Evolutionary conservation across 495 filamentous ascomycete species (phyloP).

Genomic region (Ramalina peruviana): DNA sequence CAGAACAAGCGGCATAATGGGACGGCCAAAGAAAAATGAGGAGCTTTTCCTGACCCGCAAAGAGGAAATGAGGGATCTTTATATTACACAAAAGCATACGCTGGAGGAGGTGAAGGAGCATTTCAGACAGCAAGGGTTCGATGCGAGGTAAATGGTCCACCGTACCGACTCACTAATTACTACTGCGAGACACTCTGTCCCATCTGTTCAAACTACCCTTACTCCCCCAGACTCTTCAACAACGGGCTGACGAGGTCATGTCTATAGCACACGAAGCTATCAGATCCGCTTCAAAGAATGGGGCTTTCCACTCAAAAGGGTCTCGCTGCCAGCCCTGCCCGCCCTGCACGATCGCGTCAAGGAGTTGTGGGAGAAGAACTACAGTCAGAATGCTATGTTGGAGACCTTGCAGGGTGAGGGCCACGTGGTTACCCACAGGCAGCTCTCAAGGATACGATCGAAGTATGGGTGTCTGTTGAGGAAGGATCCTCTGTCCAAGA

Average conservation of each 20-base stretch:
- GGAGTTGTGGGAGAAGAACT: slow-evolving; percentile 65
- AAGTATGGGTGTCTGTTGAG: slow-evolving; percentile 52
- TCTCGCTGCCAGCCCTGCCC: slow-evolving; percentile 51
- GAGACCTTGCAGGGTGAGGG: slow-evolving; percentile 54
- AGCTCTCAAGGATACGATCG: slow-evolving; percentile 50
- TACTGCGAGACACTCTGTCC: neutral
- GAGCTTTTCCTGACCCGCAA: slow-evolving; percentile 64
- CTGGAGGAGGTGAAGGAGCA: slow-evolving; percentile 55
- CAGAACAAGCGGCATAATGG: too few relatives aligned
- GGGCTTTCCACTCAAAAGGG: slow-evolving; percentile 63
- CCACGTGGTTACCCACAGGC: slow-evolving; percentile 53
- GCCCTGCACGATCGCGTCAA: slow-evolving; percentile 51
- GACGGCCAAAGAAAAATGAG: slow-evolving; percentile 35
- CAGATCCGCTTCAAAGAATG: slow-evolving; percentile 64
- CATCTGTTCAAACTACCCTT: neutral
- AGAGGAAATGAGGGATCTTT: slow-evolving; percentile 54
- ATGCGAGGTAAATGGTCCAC: slow-evolving; percentile 39
- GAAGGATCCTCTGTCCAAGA: slow-evolving; percentile 9
- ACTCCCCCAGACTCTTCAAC: neutral
- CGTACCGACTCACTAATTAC: neutral
- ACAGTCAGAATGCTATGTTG: slow-evolving; percentile 57
- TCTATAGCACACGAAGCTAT: slow-evolving; percentile 52
- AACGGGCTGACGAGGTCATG: neutral
- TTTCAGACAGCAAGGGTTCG: slow-evolving; percentile 48
- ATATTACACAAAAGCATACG: slow-evolving; percentile 56